A percentile compares a stretch with the other conserved stretches of the same genome.
Conservation (phyloP, 805 yeast species). For the Teunomyces kruisii region DNA sequence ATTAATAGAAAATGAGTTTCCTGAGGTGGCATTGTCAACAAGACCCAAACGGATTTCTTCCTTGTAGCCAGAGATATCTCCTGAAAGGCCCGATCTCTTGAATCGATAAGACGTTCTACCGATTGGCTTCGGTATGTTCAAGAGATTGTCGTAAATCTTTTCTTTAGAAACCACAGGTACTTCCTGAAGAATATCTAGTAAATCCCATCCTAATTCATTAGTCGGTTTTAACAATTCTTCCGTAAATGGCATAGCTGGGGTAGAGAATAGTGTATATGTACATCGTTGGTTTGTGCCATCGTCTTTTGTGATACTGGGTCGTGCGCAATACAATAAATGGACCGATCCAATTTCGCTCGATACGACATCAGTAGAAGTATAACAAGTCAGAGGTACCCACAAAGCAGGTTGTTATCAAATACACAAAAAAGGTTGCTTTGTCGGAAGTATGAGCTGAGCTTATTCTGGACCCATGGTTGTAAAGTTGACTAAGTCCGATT, state of each 20-base stretch:
- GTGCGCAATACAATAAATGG: background rate
- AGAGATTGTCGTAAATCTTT: slow-evolving; percentile 46
- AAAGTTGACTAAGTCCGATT: no score
- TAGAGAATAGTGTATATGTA: background rate
- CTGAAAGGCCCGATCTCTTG: slow-evolving; percentile 73
- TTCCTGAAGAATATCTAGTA: slow-evolving; percentile 68
- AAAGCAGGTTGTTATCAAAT: no score
- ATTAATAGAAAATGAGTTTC: slow-evolving; percentile 70
- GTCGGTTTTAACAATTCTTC: slow-evolving; percentile 61
- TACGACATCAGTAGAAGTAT: background rate
- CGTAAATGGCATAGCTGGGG: slow-evolving; percentile 7
- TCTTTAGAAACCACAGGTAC: slow-evolving; percentile 43
- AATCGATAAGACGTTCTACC: slow-evolving; percentile 66
- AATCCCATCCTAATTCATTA: slow-evolving; percentile 61
- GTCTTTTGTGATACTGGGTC: background rate
- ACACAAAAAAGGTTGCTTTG: no score
- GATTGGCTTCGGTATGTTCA: slow-evolving; percentile 58
- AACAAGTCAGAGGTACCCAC: background rate
- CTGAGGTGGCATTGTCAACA: slow-evolving; percentile 58
- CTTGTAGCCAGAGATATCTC: slow-evolving; percentile 58
- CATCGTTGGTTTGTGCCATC: slow-evolving; percentile 7
- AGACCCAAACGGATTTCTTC: slow-evolving; percentile 49
- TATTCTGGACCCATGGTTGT: no score
- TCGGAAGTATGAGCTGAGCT: no score
- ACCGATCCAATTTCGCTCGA: no score